phyloP scores from a whole-genome alignment of 495 filamentous ascomycete species.

The Chaetomium cochliodes region DNA sequence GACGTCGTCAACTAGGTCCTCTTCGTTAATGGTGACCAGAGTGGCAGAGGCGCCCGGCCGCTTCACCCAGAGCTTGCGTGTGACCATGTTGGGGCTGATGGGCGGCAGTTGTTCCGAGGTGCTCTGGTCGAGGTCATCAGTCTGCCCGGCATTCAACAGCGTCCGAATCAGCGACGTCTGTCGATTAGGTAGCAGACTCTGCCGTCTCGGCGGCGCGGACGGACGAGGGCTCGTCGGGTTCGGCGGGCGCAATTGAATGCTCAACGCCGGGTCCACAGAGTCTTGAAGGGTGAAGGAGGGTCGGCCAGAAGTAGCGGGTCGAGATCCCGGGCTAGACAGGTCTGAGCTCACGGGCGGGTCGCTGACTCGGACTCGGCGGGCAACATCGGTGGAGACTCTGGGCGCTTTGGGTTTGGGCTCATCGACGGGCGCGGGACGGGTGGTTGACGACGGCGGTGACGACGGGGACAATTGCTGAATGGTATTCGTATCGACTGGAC shows the following conservation, averaged over 20 bases:
- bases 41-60: constrained; percentile 82
- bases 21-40: constrained; percentile 76
- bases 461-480: background rate
- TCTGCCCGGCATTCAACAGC: constrained; percentile 40
- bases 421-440: constrained; percentile 4
- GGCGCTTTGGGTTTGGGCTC: constrained; percentile 12
- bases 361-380: constrained; percentile 27
- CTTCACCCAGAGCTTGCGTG: constrained; percentile 92
- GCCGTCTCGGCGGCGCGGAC: constrained; percentile 37
- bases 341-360: constrained; percentile 24
- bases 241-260: constrained; percentile 24
- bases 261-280: constrained; percentile 16
- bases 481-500: constrained; percentile 11
- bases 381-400: constrained; percentile 16
- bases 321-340: constrained; percentile 11
- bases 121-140: constrained; percentile 35
- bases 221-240: constrained; percentile 29
- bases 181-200: constrained; percentile 50
- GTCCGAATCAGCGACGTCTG: constrained; percentile 50
- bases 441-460: background rate
- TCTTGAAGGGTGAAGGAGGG: constrained; percentile 15
- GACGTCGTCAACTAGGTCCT: constrained; percentile 92
- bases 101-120: constrained; percentile 38
- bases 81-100: constrained; percentile 55
- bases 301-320: background rate